Conservation (phyloP, 164 flowering plant genomes). For the Magnolia officinalis region DNA sequence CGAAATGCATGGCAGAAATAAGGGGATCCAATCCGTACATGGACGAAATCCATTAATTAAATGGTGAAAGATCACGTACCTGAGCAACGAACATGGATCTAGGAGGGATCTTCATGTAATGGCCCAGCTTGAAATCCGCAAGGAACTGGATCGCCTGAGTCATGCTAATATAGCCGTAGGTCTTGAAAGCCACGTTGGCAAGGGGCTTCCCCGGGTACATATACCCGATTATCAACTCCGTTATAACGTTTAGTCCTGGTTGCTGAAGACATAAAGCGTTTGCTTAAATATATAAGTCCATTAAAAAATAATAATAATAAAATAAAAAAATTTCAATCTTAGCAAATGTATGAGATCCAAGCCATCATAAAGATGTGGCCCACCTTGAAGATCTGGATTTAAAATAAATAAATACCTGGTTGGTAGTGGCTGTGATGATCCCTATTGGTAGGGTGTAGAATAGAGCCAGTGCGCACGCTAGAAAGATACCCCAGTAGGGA, state of each 20-base stretch:
- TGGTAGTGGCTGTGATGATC: constrained; percentile 72
- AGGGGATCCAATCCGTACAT: too few species aligned
- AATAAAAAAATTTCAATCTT: background rate
- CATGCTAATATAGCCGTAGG: constrained; percentile 55
- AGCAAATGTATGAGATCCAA: too few species aligned
- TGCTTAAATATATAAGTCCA: background rate
- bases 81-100: constrained; percentile 62
- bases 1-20: too few species aligned
- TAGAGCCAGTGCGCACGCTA: constrained; percentile 43
- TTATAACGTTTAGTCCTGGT: constrained; percentile 52
- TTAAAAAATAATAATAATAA: background rate
- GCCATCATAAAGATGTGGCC: too few species aligned
- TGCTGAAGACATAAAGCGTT: constrained; percentile 22
- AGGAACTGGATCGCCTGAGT: constrained; percentile 46
- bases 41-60: too few species aligned
- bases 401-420: constrained; percentile 10
- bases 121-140: constrained; percentile 64
- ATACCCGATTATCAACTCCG: constrained; percentile 58
- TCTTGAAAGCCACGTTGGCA: constrained; percentile 62
- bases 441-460: constrained; percentile 71
- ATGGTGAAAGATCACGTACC: constrained; percentile 25
- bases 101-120: constrained; percentile 82
- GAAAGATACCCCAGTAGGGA: constrained; percentile 79
- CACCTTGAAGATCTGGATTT: too few species aligned
- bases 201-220: constrained; percentile 59